A percentile compares a stretch with the other conserved stretches of the same genome.
phyloP scores from a whole-genome alignment of 2,329 filamentous ascomycete genomes.

The Pseudogymnoascus sp. region DNA sequence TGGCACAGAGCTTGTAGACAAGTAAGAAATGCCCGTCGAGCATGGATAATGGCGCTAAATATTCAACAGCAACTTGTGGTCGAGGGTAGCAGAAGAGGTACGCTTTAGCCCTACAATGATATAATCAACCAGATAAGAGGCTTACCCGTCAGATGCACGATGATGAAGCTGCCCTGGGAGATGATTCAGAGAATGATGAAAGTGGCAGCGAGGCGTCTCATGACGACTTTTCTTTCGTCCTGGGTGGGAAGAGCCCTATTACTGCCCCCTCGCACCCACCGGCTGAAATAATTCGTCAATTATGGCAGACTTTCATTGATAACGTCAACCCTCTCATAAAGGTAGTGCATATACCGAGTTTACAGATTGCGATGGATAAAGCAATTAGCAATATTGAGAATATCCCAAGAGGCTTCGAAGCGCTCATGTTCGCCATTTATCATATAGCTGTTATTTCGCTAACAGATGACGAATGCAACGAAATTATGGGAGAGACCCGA shows the following conservation, averaged over 20 bases:
- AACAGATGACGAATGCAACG: conserved; percentile 43
- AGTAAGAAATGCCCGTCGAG: conserved; percentile 17
- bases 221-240: conserved; percentile 24
- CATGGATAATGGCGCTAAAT: conserved; percentile 15
- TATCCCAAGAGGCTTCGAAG: conserved; percentile 45
- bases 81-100: conserved; percentile 25
- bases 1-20: conserved; percentile 20
- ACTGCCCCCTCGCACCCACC: conserved; percentile 18
- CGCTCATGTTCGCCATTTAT: conserved; percentile 61
- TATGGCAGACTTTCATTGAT: conserved; percentile 62
- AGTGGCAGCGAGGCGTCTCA: conserved; percentile 21
- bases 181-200: conserved; percentile 18
- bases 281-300: conserved; percentile 49
- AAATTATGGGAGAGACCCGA: conserved; percentile 20
- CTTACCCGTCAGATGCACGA: conserved; percentile 22
- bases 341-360: conserved; percentile 56
- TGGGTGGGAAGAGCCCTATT: conserved; percentile 19
- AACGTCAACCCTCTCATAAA: conserved; percentile 64
- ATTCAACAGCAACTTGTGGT: conserved; percentile 22
- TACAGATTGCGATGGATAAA: conserved; percentile 57
- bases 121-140: conserved; percentile 7
- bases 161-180: conserved; percentile 18
- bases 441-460: conserved; percentile 53
- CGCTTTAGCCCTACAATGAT: conserved; percentile 8
- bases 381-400: conserved; percentile 40